Percentiles rank a stretch among this genome's conserved stretches.
Evolutionary conservation across 2,329 filamentous ascomycete species (phyloP).

Genomic region (Aspergillus pseudonomiae): DNA sequence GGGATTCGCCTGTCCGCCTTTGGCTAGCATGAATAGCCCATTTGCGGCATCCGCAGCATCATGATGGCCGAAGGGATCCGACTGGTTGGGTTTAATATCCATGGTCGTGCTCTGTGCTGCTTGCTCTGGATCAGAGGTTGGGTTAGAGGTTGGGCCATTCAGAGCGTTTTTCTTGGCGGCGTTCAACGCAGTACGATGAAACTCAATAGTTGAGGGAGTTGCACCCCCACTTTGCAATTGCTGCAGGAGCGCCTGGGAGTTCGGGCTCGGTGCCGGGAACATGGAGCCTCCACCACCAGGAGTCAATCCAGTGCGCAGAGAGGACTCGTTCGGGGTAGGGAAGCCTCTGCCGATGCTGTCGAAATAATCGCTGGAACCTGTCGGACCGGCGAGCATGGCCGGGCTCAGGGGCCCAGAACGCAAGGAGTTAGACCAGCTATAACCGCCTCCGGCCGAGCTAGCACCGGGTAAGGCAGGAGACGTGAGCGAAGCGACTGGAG

Average conservation of each 20-base stretch:
- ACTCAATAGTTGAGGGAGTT: constrained; percentile 89
- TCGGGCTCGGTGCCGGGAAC: constrained; percentile 91
- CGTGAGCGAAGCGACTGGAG: constrained; percentile 85
- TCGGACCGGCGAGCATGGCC: constrained; percentile 90
- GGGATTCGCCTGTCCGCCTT: constrained; percentile 60
- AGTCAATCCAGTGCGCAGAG: constrained; percentile 84
- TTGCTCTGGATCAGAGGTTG: constrained; percentile 44
- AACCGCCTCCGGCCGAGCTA: constrained; percentile 67
- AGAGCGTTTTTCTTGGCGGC: constrained; percentile 66
- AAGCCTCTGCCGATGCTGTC: constrained; percentile 83
- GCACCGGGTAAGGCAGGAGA: constrained; percentile 83
- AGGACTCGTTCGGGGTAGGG: constrained; percentile 95
- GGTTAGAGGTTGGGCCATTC: constrained; percentile 46
- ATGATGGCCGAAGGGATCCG: constrained; percentile 79
- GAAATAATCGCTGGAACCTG: constrained; percentile 79
- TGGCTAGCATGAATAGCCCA: constrained; percentile 85
- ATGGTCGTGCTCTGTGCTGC: constrained; percentile 42
- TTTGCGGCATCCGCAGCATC: constrained; percentile 94
- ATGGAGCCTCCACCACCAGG: constrained; percentile 95
- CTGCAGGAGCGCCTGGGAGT: constrained; percentile 79
- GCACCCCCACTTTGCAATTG: constrained; percentile 78
- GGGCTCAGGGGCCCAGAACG: constrained; percentile 92
- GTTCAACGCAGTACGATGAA: constrained; percentile 88
- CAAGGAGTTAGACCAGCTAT: constrained; percentile 84
- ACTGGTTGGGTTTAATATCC: constrained; percentile 48